These are phyloP conservation scores for Claviceps pusilla DNA, from an alignment of 2,329 filamentous ascomycete genomes.

Conservation along the genomic window DNA sequence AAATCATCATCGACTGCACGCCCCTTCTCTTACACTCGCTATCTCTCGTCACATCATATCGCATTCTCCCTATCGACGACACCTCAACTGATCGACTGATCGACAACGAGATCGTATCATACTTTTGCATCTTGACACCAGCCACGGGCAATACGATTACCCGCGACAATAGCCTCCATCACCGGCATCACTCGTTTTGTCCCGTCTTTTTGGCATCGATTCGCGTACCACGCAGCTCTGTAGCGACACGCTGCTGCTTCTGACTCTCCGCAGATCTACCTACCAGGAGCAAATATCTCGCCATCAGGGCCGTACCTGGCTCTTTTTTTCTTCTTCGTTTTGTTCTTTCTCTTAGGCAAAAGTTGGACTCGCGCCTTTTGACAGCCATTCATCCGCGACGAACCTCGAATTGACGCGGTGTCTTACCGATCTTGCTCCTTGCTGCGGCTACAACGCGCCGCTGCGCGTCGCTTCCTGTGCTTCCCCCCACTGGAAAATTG, in stretches of 20 bases:
- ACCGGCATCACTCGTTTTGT: neutral
- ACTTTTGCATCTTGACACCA: neutral
- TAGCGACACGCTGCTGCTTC: neutral
- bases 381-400: neutral
- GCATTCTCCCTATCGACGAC: neutral
- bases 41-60: neutral
- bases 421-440: neutral
- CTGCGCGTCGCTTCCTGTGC: conserved; percentile 1
- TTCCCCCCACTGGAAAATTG: conserved; percentile 3
- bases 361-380: neutral
- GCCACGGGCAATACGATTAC: neutral
- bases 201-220: neutral
- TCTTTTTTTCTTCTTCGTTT: too few species aligned
- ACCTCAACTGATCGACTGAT: neutral
- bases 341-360: neutral
- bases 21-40: neutral
- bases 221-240: neutral
- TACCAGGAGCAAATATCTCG: neutral
- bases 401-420: neutral
- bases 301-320: neutral
- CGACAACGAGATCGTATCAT: neutral
- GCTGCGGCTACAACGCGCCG: conserved; percentile 1
- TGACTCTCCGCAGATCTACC: neutral
- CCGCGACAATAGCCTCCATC: neutral
- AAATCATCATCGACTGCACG: neutral